These are phyloP conservation scores for Nicotiana otophora DNA, from an alignment of 257 asterid species.

Conservation along the genomic window DNA sequence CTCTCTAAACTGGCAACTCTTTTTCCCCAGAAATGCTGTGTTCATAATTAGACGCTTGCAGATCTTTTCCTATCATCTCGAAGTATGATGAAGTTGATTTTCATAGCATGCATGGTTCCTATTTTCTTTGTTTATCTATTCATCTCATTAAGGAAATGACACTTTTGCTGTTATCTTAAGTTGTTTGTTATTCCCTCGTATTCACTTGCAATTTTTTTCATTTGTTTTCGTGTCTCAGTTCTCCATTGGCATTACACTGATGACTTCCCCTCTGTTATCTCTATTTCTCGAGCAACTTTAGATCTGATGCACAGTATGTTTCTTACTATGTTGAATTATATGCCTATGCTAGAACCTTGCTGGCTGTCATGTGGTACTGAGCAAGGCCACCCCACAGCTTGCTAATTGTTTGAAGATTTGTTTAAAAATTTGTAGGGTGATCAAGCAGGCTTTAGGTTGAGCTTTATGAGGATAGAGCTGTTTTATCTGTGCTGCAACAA, in stretches of 20 bases:
- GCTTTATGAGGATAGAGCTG: neutral
- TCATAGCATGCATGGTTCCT: neutral
- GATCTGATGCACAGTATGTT: neutral
- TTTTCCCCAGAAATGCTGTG: neutral
- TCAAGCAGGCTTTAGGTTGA: neutral
- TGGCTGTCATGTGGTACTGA: neutral
- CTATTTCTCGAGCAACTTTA: neutral
- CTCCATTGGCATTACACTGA: neutral
- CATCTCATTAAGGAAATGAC: neutral
- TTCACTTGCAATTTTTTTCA: neutral
- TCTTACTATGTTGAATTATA: neutral
- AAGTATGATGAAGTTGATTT: neutral
- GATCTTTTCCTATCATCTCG: neutral
- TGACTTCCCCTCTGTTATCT: neutral
- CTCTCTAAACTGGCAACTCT: neutral
- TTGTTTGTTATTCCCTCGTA: neutral
- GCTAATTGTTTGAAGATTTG: neutral
- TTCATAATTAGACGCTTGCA: neutral
- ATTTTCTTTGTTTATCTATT: neutral
- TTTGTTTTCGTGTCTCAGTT: neutral
- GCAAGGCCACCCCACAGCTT: neutral
- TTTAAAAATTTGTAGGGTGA: neutral
- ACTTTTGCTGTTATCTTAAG: neutral
- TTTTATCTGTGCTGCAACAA: neutral
- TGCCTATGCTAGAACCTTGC: neutral